These are phyloP conservation scores for Alternaria alternata DNA, from an alignment of 2,329 filamentous ascomycete species.

Conservation along the genomic window DNA sequence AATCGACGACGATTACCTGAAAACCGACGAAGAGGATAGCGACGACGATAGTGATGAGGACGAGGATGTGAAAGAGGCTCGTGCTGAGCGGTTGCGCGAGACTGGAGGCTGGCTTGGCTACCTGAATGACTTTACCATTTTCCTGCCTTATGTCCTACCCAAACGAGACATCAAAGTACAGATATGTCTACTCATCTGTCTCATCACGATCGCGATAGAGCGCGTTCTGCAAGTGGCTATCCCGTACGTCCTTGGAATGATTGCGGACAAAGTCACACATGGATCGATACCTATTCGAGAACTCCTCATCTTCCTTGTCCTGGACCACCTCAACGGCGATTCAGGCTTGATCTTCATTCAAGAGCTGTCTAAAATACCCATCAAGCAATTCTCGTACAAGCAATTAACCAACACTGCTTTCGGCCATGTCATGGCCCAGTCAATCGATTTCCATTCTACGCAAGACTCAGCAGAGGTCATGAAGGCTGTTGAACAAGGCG, in stretches of 20 bases:
- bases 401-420: slow-evolving; percentile 69
- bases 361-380: slow-evolving; percentile 6
- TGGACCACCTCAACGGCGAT: slow-evolving; percentile 58
- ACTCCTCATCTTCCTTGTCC: slow-evolving; percentile 61
- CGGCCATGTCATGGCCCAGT: slow-evolving; percentile 72
- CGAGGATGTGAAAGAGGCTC: too few relatives aligned
- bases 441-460: slow-evolving; percentile 74
- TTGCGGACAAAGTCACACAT: slow-evolving; percentile 69
- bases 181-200: slow-evolving; percentile 72
- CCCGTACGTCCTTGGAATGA: slow-evolving; percentile 81
- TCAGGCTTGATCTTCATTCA: slow-evolving; percentile 57
- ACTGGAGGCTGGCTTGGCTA: slow-evolving; percentile 59
- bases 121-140: slow-evolving; percentile 74
- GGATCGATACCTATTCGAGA: slow-evolving; percentile 58
- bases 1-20: background rate
- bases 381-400: slow-evolving; percentile 66
- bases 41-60: too few relatives aligned
- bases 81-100: too few relatives aligned
- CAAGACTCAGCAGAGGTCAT: slow-evolving; percentile 71
- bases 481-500: slow-evolving; percentile 69
- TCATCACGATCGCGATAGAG: slow-evolving; percentile 71
- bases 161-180: slow-evolving; percentile 72
- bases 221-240: slow-evolving; percentile 79
- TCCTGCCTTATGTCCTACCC: slow-evolving; percentile 83
- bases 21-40: background rate